Percentiles rank a stretch among this genome's conserved stretches.
Evolutionary conservation across 257 asterid genomes (phyloP).

Genomic region (Solanum phureja): DNA sequence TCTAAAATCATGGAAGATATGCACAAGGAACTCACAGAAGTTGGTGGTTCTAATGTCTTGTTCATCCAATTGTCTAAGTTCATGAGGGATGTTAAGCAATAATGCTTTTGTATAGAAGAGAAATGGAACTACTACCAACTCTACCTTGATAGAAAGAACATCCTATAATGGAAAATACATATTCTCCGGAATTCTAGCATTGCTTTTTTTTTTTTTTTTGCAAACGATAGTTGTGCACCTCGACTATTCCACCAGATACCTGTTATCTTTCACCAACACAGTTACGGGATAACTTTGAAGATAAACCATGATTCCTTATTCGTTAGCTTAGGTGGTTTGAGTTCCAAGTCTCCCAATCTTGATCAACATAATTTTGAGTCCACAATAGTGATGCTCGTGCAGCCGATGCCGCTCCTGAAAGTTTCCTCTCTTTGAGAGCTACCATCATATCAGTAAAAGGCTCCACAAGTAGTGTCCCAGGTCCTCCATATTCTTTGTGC

Average conservation of each 20-base stretch:
- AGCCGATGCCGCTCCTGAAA: constrained; percentile 48
- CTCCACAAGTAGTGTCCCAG: constrained; percentile 54
- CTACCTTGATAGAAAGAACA: not conserved
- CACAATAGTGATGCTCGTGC: constrained; percentile 56
- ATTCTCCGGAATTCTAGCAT: not conserved
- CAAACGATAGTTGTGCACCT: too few species aligned
- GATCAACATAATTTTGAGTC: constrained; percentile 55
- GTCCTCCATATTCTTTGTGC: constrained; percentile 60
- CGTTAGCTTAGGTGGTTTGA: constrained; percentile 13
- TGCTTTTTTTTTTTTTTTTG: not conserved
- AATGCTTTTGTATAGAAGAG: constrained; percentile 10
- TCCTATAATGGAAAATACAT: constrained; percentile 7
- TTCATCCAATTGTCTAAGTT: not conserved
- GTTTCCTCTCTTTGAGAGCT: constrained; percentile 43
- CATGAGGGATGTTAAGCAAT: not conserved
- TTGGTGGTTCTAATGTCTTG: not conserved
- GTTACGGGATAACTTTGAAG: not conserved
- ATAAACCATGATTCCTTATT: not conserved
- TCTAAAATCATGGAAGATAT: not conserved
- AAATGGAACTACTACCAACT: constrained; percentile 2
- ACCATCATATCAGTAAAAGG: constrained; percentile 70
- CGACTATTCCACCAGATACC: too few species aligned
- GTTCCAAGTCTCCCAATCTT: constrained; percentile 56
- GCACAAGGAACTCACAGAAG: not conserved
- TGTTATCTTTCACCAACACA: too few species aligned